Evolutionary conservation across 495 filamentous ascomycete genomes (phyloP).

Genomic region (Penicillium crystallinum): DNA sequence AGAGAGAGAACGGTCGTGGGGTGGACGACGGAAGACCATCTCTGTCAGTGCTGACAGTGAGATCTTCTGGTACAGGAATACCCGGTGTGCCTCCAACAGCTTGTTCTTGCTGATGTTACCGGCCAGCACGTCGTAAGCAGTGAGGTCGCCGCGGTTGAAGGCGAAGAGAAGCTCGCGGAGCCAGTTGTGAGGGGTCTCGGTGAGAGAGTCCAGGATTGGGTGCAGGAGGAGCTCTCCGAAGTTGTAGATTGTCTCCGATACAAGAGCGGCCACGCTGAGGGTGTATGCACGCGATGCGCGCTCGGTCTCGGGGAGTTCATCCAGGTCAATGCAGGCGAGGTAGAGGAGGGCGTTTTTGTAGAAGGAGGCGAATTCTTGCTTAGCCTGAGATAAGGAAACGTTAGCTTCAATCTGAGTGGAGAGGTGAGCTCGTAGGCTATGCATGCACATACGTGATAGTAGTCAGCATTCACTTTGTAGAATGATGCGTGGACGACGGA

Average conservation of each 20-base stretch:
- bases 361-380: slow-evolving; percentile 87
- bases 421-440: not conserved
- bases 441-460: slow-evolving; percentile 63
- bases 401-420: not conserved
- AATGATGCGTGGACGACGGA: slow-evolving; percentile 94
- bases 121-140: slow-evolving; percentile 74
- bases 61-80: slow-evolving; percentile 94
- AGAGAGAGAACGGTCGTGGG: slow-evolving; percentile 89
- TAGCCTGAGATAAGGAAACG: slow-evolving; percentile 43
- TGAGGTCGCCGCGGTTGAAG: slow-evolving; percentile 93
- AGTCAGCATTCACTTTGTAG: slow-evolving; percentile 92
- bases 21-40: slow-evolving; percentile 90
- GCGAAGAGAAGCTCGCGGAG: slow-evolving; percentile 90
- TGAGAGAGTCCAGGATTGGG: slow-evolving; percentile 85
- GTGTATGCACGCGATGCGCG: slow-evolving; percentile 81
- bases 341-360: slow-evolving; percentile 98
- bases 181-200: slow-evolving; percentile 64
- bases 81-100: slow-evolving; percentile 70
- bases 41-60: slow-evolving; percentile 93
- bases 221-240: slow-evolving; percentile 98
- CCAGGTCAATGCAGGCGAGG: slow-evolving; percentile 89
- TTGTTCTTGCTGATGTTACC: slow-evolving; percentile 70
- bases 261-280: slow-evolving; percentile 83
- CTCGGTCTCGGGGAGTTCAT: slow-evolving; percentile 64
- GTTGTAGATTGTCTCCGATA: slow-evolving; percentile 96